Evolutionary conservation across 208 protist species (phyloP), one percentile per base, ranked within the genome.

Genomic region (Trypanosoma melophagium): DNA sequence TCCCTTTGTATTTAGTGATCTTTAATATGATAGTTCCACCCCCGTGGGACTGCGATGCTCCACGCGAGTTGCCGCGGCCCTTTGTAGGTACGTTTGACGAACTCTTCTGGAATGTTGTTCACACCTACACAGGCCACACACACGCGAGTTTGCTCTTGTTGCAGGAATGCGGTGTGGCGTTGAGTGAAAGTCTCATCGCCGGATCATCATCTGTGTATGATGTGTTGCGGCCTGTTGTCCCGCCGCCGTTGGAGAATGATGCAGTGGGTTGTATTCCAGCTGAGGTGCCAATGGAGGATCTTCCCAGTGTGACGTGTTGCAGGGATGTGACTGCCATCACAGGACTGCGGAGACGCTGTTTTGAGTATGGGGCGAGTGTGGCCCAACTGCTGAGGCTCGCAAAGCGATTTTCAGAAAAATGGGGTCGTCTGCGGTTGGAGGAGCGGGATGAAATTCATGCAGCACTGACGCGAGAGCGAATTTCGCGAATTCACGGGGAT

Each of bases 71-170:
- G 45, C 65, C 65, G 22, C 42, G 5, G 19, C 22, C 21, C 0
- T 10, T 16, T 12, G 2, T 2, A 12, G 13, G 65, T 21, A 55
- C 47, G 16, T 73, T 73, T 47, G 0, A 47, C 10, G 60, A 60
- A 9, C 1, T 67, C 0, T 73, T 73, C 52, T 73, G 68, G 60
- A 81, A 87, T 53, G 59, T 87, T 47, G 77, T 94, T 38, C 73
- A 66, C 72, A 86, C 85, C 31, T 91, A 88, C 64, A 85, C 77
- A 8, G 89, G 86, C n/a, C 50, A 54, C 13, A 76, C 81, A 3
- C 73, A 74, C 22, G 62, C 66, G 3, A 65, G 47, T 0, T 86
- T 94, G 22, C 51, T 74, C n/a, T 25, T 45, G 16, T 53, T 90
- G n/a, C 81, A 87, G 69, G 47, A 70, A 24, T 69, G 72, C 12